These are phyloP conservation scores for Colletotrichum liriopes DNA, from an alignment of 2,329 filamentous ascomycete species.

Conservation along the genomic window DNA sequence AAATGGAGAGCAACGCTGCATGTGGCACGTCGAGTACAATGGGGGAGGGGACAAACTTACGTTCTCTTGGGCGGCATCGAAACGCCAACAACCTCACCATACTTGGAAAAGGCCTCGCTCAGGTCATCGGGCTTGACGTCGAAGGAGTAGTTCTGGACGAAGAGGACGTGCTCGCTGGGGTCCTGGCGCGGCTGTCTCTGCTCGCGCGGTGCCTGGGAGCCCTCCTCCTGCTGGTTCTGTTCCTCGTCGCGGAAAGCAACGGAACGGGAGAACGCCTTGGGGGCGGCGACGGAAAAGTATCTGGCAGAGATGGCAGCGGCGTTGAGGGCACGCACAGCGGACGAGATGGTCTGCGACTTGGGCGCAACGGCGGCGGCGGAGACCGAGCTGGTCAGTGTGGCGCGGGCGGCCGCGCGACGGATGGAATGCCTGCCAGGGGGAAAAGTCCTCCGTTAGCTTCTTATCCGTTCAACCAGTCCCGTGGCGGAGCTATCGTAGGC, in stretches of 20 bases:
- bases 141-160: slow-evolving; percentile 80
- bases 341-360: slow-evolving; percentile 36
- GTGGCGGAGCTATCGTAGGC: not conserved
- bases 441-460: slow-evolving; percentile 16
- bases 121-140: slow-evolving; percentile 76
- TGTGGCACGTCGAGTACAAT: not conserved
- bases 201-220: slow-evolving; percentile 47
- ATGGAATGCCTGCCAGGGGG: slow-evolving; percentile 34
- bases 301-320: slow-evolving; percentile 3
- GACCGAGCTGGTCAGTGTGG: slow-evolving; percentile 34
- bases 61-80: slow-evolving; percentile 18
- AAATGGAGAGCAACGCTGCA: too few species aligned
- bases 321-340: slow-evolving; percentile 28
- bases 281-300: slow-evolving; percentile 23
- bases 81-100: slow-evolving; percentile 48
- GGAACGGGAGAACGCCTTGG: slow-evolving; percentile 37
- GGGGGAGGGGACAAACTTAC: slow-evolving; percentile 6
- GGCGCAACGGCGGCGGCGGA: slow-evolving; percentile 22
- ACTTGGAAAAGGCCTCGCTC: slow-evolving; percentile 69
- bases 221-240: not conserved
- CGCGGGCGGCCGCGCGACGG: slow-evolving; percentile 39
- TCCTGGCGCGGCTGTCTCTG: not conserved
- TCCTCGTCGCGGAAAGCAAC: slow-evolving; percentile 16
- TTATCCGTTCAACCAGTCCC: not conserved
- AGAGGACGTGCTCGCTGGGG: slow-evolving; percentile 57